Evolutionary conservation across 306 rosid genomes (phyloP).

Genomic region (Nissolia schottii): DNA sequence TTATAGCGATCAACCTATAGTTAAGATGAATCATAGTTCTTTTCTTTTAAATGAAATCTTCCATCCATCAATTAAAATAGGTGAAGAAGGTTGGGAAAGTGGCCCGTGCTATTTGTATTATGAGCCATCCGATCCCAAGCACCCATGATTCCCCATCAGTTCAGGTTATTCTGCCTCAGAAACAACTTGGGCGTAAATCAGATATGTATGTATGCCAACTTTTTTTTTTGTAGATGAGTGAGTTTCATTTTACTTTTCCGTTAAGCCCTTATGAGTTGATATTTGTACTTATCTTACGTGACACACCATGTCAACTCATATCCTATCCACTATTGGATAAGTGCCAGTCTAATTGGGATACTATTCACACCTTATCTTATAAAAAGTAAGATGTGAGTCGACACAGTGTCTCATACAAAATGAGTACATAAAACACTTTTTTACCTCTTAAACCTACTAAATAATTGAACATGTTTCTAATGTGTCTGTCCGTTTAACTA

Average conservation of each 20-base stretch:
- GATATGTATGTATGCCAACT: constrained; percentile 39
- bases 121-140: constrained; percentile 62
- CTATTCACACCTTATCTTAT: too few species aligned
- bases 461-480: not conserved
- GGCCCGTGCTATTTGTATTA: constrained; percentile 60
- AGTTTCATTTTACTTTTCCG: not conserved
- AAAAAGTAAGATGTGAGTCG: too few species aligned
- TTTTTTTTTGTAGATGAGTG: not conserved
- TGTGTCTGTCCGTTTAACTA: too few species aligned
- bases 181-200: constrained; percentile 59
- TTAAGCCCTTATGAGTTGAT: too few species aligned
- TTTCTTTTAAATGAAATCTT: not conserved
- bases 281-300: too few species aligned
- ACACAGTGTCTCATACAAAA: too few species aligned
- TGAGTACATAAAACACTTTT: too few species aligned
- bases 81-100: constrained; percentile 57
- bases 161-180: constrained; percentile 60
- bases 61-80: constrained; percentile 28
- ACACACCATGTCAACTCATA: too few species aligned
- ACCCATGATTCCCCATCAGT: constrained; percentile 51
- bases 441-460: not conserved
- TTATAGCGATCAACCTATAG: not conserved
- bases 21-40: not conserved
- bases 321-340: too few species aligned
- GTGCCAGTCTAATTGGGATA: too few species aligned